Evolutionary conservation across 2,329 filamentous ascomycete species (phyloP).

Genomic region (Penicillium sp.): DNA sequence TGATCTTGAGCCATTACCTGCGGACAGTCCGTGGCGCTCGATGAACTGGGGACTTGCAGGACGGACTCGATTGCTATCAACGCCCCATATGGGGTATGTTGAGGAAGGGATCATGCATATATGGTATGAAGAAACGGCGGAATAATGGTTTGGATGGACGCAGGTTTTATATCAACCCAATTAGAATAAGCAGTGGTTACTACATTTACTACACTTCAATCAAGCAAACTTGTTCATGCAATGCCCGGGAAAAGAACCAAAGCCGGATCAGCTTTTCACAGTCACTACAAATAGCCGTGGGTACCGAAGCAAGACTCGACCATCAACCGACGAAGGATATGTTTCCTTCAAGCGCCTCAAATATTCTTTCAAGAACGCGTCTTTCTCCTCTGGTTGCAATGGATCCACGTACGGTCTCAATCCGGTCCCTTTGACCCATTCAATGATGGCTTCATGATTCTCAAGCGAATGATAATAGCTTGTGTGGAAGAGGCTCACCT

Average conservation of each 20-base stretch:
- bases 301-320: conserved; percentile 56
- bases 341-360: conserved; percentile 42
- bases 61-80: neutral
- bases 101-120: conserved; percentile 1
- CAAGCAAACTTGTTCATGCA: too few relatives aligned
- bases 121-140: conserved; percentile 2
- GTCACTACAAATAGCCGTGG: conserved; percentile 59
- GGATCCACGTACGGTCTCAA: conserved; percentile 56
- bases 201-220: too few relatives aligned
- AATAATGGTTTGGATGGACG: neutral
- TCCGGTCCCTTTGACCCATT: conserved; percentile 62
- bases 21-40: neutral
- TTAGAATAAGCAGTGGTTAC: neutral
- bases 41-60: neutral
- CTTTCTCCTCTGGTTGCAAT: conserved; percentile 43
- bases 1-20: neutral
- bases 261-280: conserved; percentile 18
- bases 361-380: conserved; percentile 52
- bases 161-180: neutral
- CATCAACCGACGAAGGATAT: conserved; percentile 52
- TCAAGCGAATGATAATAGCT: conserved; percentile 55
- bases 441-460: conserved; percentile 53
- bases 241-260: too few relatives aligned
- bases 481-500: conserved; percentile 57
- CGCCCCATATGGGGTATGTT: neutral